A percentile compares a stretch with the other conserved stretches of the same genome.
Conservation (phyloP, 345 rosid genomes). For the Eucalyptus regnans region DNA sequence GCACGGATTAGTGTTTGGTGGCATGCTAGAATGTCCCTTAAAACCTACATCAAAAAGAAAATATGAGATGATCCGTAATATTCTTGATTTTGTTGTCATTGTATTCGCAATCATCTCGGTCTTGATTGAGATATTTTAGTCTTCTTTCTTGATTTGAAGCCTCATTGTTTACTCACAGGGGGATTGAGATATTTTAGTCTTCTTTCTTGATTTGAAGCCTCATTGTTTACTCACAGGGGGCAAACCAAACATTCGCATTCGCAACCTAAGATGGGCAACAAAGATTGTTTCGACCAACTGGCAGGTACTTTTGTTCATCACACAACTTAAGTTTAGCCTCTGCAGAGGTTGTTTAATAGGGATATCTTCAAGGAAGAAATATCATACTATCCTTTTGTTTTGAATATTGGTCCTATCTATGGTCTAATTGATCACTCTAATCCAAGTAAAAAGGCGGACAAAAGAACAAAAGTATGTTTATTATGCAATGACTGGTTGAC, state of each 20-base stretch:
- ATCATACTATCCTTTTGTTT: neutral
- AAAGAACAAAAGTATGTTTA: neutral
- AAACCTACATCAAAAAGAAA: conserved; percentile 78
- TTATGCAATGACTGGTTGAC: neutral
- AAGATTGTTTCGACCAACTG: conserved; percentile 73
- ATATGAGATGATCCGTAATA: conserved; percentile 43
- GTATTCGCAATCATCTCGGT: neutral
- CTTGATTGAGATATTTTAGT: neutral
- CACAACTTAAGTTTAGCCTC: neutral
- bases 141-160: neutral
- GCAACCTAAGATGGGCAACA: conserved; percentile 73
- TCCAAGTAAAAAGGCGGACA: neutral
- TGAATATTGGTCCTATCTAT: neutral
- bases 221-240: conserved; percentile 24
- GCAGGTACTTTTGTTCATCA: conserved; percentile 2
- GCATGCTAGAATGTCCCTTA: conserved; percentile 63
- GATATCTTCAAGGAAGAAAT: neutral
- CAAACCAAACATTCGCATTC: conserved; percentile 65
- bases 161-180: conserved; percentile 22
- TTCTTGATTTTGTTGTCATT: neutral
- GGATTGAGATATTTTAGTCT: neutral
- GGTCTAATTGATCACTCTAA: neutral
- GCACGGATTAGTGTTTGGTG: conserved; percentile 77
- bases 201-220: neutral
- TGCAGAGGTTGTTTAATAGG: neutral